Conservation (phyloP, 2,329 filamentous ascomycete genomes). For the Diaporthe capsici region DNA sequence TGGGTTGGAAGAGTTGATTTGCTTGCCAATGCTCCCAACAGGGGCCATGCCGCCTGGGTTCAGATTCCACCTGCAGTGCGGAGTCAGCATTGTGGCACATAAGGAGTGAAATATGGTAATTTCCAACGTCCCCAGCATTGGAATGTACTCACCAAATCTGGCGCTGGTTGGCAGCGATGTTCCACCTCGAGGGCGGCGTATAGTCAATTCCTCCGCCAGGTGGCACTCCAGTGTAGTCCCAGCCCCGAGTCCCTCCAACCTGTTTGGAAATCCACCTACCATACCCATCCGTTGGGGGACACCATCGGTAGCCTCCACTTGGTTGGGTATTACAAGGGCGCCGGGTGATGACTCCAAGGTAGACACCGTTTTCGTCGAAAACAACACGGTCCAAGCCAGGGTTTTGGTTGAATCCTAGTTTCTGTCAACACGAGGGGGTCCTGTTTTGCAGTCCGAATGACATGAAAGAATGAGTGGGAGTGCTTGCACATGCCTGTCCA, state of each 20-base stretch:
- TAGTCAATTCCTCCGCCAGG: not conserved
- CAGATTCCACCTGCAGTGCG: not conserved
- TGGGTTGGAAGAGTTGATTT: not conserved
- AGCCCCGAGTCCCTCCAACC: not conserved
- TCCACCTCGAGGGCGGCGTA: not conserved
- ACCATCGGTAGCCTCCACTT: not conserved
- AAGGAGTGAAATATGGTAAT: not conserved
- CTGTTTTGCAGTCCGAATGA: too few relatives aligned
- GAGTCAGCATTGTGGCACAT: not conserved
- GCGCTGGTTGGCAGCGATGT: not conserved
- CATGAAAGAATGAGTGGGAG: not conserved
- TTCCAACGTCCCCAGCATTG: not conserved
- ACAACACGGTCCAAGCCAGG: not conserved
- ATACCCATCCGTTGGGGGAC: not conserved
- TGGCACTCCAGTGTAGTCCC: constrained; percentile 2
- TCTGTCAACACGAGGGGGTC: not conserved
- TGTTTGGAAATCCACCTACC: not conserved
- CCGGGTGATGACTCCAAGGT: constrained; percentile 4
- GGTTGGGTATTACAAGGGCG: not conserved
- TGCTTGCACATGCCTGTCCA: not conserved
- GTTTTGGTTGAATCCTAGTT: not conserved
- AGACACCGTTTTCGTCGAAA: not conserved
- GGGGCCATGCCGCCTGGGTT: not conserved
- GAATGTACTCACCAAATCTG: not conserved
- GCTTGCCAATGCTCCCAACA: not conserved